Conservation (phyloP, 176 grass and related monocot genomes). For the Zoysia japonica region DNA sequence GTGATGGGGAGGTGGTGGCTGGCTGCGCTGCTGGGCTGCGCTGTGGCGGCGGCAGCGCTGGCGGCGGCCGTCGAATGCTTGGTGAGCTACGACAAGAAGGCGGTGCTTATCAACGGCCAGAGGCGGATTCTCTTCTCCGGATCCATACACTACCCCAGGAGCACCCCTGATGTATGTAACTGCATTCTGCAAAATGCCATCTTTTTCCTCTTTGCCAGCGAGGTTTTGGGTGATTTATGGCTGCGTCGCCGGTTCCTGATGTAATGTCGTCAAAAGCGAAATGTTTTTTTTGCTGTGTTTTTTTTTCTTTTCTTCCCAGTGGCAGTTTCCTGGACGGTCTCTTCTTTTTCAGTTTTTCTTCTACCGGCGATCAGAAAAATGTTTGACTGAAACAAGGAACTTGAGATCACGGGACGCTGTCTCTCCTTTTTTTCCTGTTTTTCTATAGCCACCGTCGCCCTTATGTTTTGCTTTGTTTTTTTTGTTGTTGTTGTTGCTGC, state of each 20-base stretch:
- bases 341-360: no score
- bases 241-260: constrained; percentile 18
- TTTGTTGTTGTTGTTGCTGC: background rate
- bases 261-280: constrained; percentile 19
- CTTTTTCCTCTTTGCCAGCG: background rate
- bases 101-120: constrained; percentile 80
- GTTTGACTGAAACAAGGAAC: no score
- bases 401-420: constrained; percentile 1
- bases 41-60: constrained; percentile 31
- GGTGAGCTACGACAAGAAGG: constrained; percentile 89
- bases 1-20: constrained; percentile 35
- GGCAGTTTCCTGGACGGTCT: background rate
- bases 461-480: background rate
- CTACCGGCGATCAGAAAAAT: no score
- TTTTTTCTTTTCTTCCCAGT: background rate
- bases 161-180: constrained; percentile 74
- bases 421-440: background rate
- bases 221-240: constrained; percentile 28
- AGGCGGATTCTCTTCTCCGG: constrained; percentile 94
- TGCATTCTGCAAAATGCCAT: constrained; percentile 11
- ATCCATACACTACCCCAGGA: constrained; percentile 98
- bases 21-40: constrained; percentile 47
- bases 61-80: constrained; percentile 51
- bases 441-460: no score
- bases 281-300: background rate